Percentiles rank a stretch among this genome's conserved stretches.
These are phyloP conservation scores for Collybia sordida DNA, from an alignment of 768 basidiomycete species.

Conservation along the genomic window DNA sequence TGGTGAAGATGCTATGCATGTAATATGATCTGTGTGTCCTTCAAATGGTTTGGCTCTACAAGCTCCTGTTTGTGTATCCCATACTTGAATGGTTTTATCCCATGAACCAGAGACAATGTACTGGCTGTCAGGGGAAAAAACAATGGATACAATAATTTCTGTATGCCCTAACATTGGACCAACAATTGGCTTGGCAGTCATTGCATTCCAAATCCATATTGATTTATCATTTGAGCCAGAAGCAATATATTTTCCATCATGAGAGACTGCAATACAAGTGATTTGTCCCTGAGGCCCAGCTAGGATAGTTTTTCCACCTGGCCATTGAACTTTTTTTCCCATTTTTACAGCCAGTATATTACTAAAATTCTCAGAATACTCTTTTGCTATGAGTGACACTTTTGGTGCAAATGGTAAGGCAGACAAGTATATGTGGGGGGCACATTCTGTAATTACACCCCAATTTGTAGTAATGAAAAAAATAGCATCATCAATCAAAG, in stretches of 20 bases:
- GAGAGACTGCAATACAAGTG: neutral
- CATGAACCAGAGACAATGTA: neutral
- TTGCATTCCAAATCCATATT: too few relatives aligned
- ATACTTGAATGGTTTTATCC: neutral
- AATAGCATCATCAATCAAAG: neutral
- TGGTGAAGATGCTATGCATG: neutral
- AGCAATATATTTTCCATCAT: too few relatives aligned
- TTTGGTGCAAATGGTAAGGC: neutral
- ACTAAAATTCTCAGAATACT: neutral
- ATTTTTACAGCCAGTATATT: neutral
- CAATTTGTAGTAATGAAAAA: neutral
- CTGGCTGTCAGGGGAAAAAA: neutral
- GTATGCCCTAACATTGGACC: too few relatives aligned
- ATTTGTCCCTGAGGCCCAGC: neutral
- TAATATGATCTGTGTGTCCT: neutral
- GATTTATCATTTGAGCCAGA: too few relatives aligned
- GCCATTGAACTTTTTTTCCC: neutral
- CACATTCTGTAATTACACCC: neutral
- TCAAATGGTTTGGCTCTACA: neutral
- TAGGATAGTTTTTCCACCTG: neutral
- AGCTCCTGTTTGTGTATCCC: neutral
- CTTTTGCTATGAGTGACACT: neutral
- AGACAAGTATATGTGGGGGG: neutral
- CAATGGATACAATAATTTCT: neutral
- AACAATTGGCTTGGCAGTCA: too few relatives aligned